Evolutionary conservation across 2,329 filamentous ascomycete species (phyloP).

Genomic region (Balansia obtecta): DNA sequence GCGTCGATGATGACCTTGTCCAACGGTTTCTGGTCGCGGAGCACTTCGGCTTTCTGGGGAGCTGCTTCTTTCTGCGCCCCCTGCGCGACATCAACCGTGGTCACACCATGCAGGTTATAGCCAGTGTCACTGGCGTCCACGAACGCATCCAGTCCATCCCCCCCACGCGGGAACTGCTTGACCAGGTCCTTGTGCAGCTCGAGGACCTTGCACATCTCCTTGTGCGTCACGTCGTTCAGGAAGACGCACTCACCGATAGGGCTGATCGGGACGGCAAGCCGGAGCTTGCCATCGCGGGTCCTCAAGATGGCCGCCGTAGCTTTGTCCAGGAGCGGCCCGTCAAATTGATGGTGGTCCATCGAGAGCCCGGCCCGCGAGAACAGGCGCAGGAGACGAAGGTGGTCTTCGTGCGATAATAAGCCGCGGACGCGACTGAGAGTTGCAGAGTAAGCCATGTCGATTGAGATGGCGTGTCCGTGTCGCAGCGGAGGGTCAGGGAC

Average conservation of each 20-base stretch:
- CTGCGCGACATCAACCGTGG: no score
- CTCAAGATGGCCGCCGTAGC: conserved; percentile 58
- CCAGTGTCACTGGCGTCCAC: conserved; percentile 60
- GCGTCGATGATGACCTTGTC: no score
- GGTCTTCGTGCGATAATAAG: conserved; percentile 46
- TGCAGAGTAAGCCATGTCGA: conserved; percentile 65
- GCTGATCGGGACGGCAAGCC: conserved; percentile 51
- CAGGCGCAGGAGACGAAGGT: conserved; percentile 48
- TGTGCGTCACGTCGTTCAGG: conserved; percentile 50
- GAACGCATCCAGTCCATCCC: conserved; percentile 55
- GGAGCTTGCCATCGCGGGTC: conserved; percentile 55
- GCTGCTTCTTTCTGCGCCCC: no score
- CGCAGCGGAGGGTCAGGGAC: conserved; percentile 55
- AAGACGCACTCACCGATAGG: conserved; percentile 56
- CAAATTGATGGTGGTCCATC: conserved; percentile 58
- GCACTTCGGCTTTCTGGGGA: no score
- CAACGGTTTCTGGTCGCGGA: no score
- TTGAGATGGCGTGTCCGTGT: conserved; percentile 62
- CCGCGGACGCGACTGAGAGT: conserved; percentile 53
- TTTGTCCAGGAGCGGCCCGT: conserved; percentile 51
- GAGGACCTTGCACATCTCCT: conserved; percentile 50
- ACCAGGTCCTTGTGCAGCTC: conserved; percentile 51
- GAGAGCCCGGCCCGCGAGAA: conserved; percentile 60
- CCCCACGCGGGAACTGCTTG: conserved; percentile 48
- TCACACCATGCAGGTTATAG: conserved; percentile 25